Evolutionary conservation across 2,329 filamentous ascomycete species (phyloP).

Genomic region (Basipetospora chlamydospora): DNA sequence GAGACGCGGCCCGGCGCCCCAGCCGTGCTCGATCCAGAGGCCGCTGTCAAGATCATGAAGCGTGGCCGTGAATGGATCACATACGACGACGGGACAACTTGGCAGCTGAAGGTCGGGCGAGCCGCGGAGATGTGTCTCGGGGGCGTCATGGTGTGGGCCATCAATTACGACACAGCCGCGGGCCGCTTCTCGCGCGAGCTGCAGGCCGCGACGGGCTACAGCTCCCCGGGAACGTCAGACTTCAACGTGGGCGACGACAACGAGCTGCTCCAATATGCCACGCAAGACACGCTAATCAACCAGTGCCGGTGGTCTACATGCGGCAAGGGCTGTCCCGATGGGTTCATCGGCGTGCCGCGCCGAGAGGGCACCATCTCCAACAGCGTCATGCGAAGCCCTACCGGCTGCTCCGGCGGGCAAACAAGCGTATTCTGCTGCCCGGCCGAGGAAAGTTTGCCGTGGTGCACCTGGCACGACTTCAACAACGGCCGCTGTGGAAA

Average conservation of each 20-base stretch:
- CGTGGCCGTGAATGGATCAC: constrained; percentile 16
- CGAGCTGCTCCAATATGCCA: neutral
- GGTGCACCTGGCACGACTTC: neutral
- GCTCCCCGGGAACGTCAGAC: neutral
- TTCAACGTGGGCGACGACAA: neutral
- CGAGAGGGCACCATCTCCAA: neutral
- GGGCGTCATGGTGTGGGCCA: constrained; percentile 14
- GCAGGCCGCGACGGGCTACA: constrained; percentile 1
- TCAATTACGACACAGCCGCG: constrained; percentile 4
- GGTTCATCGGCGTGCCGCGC: neutral
- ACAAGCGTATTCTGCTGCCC: neutral
- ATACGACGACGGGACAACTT: constrained; percentile 17
- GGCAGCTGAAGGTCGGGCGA: constrained; percentile 14
- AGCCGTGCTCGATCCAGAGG: constrained; percentile 10
- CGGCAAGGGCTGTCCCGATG: neutral
- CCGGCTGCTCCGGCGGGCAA: neutral
- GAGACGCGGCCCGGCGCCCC: constrained; percentile 6
- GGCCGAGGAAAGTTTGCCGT: neutral
- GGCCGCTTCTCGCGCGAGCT: constrained; percentile 1
- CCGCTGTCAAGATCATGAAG: constrained; percentile 14
- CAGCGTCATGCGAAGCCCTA: neutral
- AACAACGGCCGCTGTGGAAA: constrained; percentile 1
- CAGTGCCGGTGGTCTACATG: neutral
- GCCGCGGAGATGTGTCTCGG: constrained; percentile 13
- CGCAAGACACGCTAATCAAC: neutral